These are phyloP conservation scores for Radiomyces spectabilis DNA, from an alignment of 192 early-diverging fungal genomes.

Conservation along the genomic window DNA sequence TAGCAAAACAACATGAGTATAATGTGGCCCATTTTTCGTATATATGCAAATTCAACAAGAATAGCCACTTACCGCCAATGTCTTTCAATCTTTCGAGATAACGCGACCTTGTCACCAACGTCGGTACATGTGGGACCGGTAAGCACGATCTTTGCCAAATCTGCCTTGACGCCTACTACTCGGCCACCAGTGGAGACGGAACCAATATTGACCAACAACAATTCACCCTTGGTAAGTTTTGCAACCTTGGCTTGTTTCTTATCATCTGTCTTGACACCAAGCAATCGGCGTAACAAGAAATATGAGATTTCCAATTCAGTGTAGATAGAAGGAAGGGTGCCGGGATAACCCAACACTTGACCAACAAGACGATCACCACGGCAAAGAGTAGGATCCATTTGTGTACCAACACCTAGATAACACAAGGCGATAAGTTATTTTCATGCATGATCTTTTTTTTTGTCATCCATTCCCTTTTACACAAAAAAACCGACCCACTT, in stretches of 20 bases:
- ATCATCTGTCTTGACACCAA: conserved; percentile 96
- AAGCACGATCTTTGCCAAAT: conserved; percentile 90
- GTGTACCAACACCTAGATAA: conserved; percentile 76
- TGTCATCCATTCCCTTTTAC: no score
- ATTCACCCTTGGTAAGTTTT: conserved; percentile 89
- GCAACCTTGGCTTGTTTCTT: conserved; percentile 96
- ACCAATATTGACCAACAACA: conserved; percentile 95
- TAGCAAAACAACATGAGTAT: not conserved
- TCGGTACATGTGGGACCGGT: conserved; percentile 92
- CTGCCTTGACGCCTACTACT: conserved; percentile 88
- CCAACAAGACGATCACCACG: conserved; percentile 95
- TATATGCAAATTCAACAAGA: not conserved
- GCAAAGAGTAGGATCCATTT: conserved; percentile 92
- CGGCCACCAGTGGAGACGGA: conserved; percentile 91
- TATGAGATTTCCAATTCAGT: conserved; percentile 96
- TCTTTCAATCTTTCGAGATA: conserved; percentile 93
- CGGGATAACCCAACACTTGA: conserved; percentile 87
- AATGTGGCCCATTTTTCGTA: not conserved
- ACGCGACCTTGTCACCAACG: conserved; percentile 90
- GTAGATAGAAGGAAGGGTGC: conserved; percentile 89
- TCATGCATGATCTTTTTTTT: no score
- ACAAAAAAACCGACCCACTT: no score
- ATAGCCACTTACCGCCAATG: conserved; percentile 78
- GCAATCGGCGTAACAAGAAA: conserved; percentile 89
- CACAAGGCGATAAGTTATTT: no score